Conservation (phyloP, 768 basidiomycete genomes). For the Calocybe cyanea region DNA sequence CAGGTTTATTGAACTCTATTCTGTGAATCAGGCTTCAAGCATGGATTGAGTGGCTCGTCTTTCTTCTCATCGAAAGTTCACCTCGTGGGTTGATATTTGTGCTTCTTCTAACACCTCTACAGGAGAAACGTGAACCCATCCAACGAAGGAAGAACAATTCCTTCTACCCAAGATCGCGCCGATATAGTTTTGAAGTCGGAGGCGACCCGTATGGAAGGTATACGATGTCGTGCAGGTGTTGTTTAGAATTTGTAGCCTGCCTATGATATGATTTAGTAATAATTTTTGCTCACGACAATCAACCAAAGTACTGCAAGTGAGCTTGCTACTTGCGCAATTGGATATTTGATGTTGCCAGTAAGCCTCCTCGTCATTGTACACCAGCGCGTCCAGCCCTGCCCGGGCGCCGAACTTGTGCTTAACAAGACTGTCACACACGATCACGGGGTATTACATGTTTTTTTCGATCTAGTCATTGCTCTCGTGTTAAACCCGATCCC, state of each 20-base stretch:
- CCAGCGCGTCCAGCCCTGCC: background rate
- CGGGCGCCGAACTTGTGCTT: no score
- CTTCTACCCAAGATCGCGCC: slow-evolving; percentile 59
- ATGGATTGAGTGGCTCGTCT: slow-evolving; percentile 31
- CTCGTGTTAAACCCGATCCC: background rate
- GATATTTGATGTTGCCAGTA: no score
- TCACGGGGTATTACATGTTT: slow-evolving; percentile 1
- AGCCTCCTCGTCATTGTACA: no score
- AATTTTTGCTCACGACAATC: no score
- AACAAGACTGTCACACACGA: background rate
- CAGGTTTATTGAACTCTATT: no score
- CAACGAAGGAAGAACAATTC: slow-evolving; percentile 51
- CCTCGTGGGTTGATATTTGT: slow-evolving; percentile 75
- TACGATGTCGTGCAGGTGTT: slow-evolving; percentile 24
- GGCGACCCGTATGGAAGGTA: slow-evolving; percentile 67
- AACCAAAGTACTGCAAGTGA: no score
- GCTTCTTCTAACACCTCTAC: slow-evolving; percentile 34
- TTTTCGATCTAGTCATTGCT: background rate
- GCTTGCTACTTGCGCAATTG: no score
- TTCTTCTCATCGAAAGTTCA: slow-evolving; percentile 58
- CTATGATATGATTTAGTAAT: no score
- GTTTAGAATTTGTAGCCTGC: no score
- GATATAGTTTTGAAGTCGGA: slow-evolving; percentile 38
- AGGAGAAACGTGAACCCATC: slow-evolving; percentile 52
- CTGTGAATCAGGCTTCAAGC: slow-evolving; percentile 1